Evolutionary conservation across 176 grass and related monocot genomes (phyloP), one percentile per base, ranked within the genome.

Genomic region (Carex pumila): DNA sequence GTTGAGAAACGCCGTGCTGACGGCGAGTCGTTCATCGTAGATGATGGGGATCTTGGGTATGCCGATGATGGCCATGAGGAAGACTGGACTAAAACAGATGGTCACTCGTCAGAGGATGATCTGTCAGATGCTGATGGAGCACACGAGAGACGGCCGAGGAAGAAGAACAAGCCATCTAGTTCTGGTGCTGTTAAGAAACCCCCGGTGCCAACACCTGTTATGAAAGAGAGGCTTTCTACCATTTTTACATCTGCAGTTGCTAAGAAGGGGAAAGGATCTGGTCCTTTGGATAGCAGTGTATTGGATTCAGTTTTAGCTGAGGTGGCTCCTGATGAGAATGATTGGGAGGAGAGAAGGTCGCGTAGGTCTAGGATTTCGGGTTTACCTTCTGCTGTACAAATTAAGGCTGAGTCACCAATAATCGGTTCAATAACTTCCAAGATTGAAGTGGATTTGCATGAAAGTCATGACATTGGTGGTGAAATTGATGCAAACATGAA

Each of bases 21-120:
- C 11, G 93, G 88, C 1, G 84, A 84, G 1, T 90, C 70, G 18
- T 99, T 99, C 71, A 95, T 99, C 49, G 84, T 95, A 47, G 96
- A 99, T 57, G 96, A 99, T 70, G 93, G 91, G 15, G 96, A 91
- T 65, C 87, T 95, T 15, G 96, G 96, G 22, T 99, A 99, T 83
- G 88, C 65, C 7, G 96, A 99, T 11, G 96, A 99, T 18, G 96
- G 96, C 34, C 93, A 84, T 49, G 96, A 99, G 89, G 96, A 99
- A 87, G 93, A 99, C 71, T 99, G 96, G 96, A 91, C 85, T 65
- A 85, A 92, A 60, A 77, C 88, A 32, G 87, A 66, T 22, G 79
- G 91, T 53, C 85, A 79, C 3, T 93, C 84, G 7, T 95, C 92
- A 34, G 91, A 85, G 17, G 96, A 99, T 15, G 93, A 99, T 80